phyloP scores from a whole-genome alignment of 768 basidiomycete species.

The Lyophyllum decastes region DNA sequence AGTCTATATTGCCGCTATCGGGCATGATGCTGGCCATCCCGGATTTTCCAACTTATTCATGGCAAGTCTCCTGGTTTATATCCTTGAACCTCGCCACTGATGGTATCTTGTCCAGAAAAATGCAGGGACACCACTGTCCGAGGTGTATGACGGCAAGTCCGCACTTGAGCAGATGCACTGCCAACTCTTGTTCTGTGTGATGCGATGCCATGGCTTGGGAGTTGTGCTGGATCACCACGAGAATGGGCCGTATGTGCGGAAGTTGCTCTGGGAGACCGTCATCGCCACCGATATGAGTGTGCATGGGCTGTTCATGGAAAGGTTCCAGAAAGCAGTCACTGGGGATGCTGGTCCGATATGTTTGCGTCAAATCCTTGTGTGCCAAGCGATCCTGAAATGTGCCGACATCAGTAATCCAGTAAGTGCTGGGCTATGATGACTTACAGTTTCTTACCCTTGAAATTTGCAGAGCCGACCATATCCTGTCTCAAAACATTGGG shows the following conservation, averaged over 20 bases:
- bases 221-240: constrained; percentile 60
- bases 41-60: constrained; percentile 93
- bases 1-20: constrained; percentile 89
- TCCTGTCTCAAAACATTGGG: constrained; percentile 92
- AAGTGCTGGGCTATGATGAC: constrained; percentile 32
- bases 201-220: constrained; percentile 79
- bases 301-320: constrained; percentile 80
- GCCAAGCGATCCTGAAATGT: constrained; percentile 93
- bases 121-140: constrained; percentile 84
- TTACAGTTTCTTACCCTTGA: not conserved
- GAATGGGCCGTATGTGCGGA: constrained; percentile 56
- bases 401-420: constrained; percentile 99
- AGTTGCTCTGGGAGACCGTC: constrained; percentile 77
- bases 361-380: constrained; percentile 67
- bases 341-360: constrained; percentile 41
- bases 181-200: constrained; percentile 73
- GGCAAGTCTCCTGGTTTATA: constrained; percentile 48
- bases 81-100: not conserved
- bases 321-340: constrained; percentile 53
- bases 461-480: constrained; percentile 81
- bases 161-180: constrained; percentile 93
- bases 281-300: constrained; percentile 95
- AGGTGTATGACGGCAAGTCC: constrained; percentile 87
- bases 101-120: constrained; percentile 67
- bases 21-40: constrained; percentile 97